These are phyloP conservation scores for Trametes maxima DNA, from an alignment of 768 basidiomycete genomes.

Conservation along the genomic window DNA sequence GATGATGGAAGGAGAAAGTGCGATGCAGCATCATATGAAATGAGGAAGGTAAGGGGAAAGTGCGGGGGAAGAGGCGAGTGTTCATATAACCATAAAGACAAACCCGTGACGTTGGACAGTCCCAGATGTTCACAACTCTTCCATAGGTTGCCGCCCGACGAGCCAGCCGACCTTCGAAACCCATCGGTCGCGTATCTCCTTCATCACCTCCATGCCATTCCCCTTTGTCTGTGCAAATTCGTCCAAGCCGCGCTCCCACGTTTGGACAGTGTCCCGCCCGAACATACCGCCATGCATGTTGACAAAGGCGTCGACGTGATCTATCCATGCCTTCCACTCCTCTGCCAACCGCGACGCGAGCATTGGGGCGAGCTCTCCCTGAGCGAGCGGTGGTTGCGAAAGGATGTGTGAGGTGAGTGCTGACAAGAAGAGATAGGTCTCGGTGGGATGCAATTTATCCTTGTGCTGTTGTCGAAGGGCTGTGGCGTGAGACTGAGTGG, in stretches of 20 bases:
- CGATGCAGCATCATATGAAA: not conserved
- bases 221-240: constrained; percentile 59
- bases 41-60: not conserved
- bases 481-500: constrained; percentile 42
- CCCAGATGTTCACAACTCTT: constrained; percentile 32
- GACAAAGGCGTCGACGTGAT: constrained; percentile 65
- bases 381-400: constrained; percentile 67
- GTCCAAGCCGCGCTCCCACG: constrained; percentile 73
- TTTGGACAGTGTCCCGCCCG: constrained; percentile 64
- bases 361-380: constrained; percentile 55
- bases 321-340: constrained; percentile 82
- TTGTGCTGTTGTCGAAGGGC: constrained; percentile 55
- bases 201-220: constrained; percentile 44
- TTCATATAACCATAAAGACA: constrained; percentile 17
- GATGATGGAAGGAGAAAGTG: not conserved
- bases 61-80: not conserved
- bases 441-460: constrained; percentile 70
- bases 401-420: constrained; percentile 68
- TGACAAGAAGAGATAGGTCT: constrained; percentile 73
- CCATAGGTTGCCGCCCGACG: constrained; percentile 51
- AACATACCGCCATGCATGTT: constrained; percentile 82
- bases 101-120: not conserved
- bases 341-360: constrained; percentile 65
- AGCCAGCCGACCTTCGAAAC: constrained; percentile 79
- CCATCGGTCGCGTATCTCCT: constrained; percentile 63